phyloP scores from a whole-genome alignment of 495 filamentous ascomycete genomes.

The Penicillium dipodomyicola region DNA sequence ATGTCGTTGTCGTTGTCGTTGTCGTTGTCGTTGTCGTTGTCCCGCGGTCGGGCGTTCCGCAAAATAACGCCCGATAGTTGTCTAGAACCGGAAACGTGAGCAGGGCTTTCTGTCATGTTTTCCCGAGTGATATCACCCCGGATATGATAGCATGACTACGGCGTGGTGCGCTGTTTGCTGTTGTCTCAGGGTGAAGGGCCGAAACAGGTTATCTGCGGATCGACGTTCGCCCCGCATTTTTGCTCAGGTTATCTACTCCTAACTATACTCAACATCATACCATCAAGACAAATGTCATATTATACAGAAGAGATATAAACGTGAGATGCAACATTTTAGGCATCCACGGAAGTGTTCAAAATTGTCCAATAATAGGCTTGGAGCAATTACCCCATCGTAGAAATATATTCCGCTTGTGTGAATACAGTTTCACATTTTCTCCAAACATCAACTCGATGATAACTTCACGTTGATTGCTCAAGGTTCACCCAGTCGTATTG shows the following conservation, averaged over 20 bases:
- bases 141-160: background rate
- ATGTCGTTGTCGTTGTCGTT: background rate
- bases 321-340: background rate
- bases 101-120: constrained; percentile 8
- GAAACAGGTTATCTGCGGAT: constrained; percentile 2
- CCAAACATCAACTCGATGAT: background rate
- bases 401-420: background rate
- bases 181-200: background rate
- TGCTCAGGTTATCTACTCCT: no score
- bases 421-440: background rate
- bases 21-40: background rate
- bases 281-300: background rate
- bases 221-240: constrained; percentile 1
- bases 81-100: constrained; percentile 3
- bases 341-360: background rate
- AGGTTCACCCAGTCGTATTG: constrained; percentile 13
- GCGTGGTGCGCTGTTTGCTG: background rate
- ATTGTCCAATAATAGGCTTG: background rate
- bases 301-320: background rate
- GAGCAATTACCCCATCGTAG: background rate
- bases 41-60: constrained; percentile 17
- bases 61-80: constrained; percentile 7
- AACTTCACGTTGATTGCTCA: background rate
- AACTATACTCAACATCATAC: background rate
- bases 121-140: background rate